Percentiles rank a stretch among this genome's conserved stretches.
These are phyloP conservation scores for Eremomyces bilateralis DNA, from an alignment of 495 filamentous ascomycete genomes.

Conservation along the genomic window DNA sequence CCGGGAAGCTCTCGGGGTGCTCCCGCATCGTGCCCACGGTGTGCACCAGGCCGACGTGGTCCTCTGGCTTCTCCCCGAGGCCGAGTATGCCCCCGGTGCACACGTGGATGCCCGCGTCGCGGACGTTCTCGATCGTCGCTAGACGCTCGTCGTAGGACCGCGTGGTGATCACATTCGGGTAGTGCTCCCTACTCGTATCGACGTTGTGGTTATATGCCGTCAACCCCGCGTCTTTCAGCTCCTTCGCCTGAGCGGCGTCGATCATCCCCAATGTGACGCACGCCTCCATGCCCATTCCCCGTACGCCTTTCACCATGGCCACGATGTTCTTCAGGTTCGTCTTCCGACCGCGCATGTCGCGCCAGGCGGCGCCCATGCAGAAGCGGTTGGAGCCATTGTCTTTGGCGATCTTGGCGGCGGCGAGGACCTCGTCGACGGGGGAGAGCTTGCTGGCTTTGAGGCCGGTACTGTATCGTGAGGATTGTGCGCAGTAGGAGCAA, in stretches of 20 bases:
- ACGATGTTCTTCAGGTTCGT: conserved; percentile 54
- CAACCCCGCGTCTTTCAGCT: conserved; percentile 59
- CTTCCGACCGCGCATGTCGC: conserved; percentile 78
- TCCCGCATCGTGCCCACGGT: conserved; percentile 52
- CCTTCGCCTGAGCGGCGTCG: conserved; percentile 48
- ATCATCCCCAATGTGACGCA: conserved; percentile 85
- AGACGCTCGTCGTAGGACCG: conserved; percentile 67
- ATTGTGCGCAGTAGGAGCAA: conserved; percentile 77
- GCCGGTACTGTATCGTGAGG: conserved; percentile 56
- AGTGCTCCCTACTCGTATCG: conserved; percentile 70
- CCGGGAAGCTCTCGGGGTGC: conserved; percentile 69
- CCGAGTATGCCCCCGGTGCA: conserved; percentile 70
- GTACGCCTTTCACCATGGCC: conserved; percentile 57
- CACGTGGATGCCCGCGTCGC: conserved; percentile 65
- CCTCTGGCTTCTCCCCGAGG: conserved; percentile 48
- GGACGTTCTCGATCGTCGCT: conserved; percentile 48
- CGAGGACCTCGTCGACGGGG: conserved; percentile 54
- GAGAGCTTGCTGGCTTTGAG: conserved; percentile 57
- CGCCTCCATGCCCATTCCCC: conserved; percentile 62
- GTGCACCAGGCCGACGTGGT: conserved; percentile 58
- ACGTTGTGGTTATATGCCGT: conserved; percentile 85
- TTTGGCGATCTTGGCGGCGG: conserved; percentile 51
- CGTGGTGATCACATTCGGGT: conserved; percentile 60
- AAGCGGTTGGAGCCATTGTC: conserved; percentile 65
- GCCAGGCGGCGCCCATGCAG: conserved; percentile 83